phyloP scores from a whole-genome alignment of 2,329 filamentous ascomycete genomes.

The Cryphonectria parasitica region DNA sequence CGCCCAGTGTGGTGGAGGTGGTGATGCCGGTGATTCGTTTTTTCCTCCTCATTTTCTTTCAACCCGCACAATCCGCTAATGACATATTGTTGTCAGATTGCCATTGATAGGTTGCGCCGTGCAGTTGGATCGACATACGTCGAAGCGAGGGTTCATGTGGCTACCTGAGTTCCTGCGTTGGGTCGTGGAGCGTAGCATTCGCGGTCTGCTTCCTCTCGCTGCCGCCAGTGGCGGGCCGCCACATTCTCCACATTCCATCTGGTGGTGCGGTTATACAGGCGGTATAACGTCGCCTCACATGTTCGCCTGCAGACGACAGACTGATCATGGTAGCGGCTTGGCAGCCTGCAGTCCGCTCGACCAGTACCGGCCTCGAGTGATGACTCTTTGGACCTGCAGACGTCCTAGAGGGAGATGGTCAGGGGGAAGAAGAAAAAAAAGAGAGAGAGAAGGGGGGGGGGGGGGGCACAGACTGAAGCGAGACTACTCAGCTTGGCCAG shows the following conservation, averaged over 20 bases:
- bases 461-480: not conserved
- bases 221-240: conserved; percentile 14
- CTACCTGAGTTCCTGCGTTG: conserved; percentile 13
- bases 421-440: too few species aligned
- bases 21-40: not conserved
- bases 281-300: conserved; percentile 19
- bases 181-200: conserved; percentile 11
- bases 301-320: conserved; percentile 18
- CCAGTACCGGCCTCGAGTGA: conserved; percentile 4
- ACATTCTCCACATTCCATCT: conserved; percentile 23
- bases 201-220: conserved; percentile 8
- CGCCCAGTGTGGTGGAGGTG: not conserved
- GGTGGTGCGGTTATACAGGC: conserved; percentile 3
- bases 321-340: conserved; percentile 25
- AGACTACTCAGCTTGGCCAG: conserved; percentile 12
- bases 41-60: not conserved
- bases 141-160: not conserved
- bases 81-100: not conserved
- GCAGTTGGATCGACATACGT: not conserved
- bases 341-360: conserved; percentile 18
- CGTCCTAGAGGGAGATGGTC: too few species aligned
- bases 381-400: not conserved
- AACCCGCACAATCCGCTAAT: not conserved
- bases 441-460: not conserved
- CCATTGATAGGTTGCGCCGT: not conserved